Evolutionary conservation across 371 early-diverging fungal species (phyloP).

Genomic region (Mortierella sp.): DNA sequence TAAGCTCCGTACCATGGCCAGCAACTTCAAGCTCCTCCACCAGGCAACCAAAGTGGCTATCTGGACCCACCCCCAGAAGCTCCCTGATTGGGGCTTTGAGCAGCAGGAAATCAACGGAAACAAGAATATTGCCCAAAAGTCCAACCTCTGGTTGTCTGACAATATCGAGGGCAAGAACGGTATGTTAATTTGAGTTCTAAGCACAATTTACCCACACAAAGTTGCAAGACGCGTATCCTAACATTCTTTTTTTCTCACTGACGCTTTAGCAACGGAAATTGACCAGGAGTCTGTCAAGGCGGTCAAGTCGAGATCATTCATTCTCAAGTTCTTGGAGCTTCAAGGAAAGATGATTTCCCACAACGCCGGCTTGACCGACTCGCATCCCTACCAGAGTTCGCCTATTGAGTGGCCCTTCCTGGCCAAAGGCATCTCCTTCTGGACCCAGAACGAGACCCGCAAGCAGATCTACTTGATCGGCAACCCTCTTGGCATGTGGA

Average conservation of each 20-base stretch:
- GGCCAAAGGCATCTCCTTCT: conserved; percentile 93
- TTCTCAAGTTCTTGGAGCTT: conserved; percentile 90
- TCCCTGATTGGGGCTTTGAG: conserved; percentile 97
- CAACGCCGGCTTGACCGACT: conserved; percentile 89
- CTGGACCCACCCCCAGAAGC: conserved; percentile 78
- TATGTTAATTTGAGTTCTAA: conserved; percentile 23
- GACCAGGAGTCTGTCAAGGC: conserved; percentile 57
- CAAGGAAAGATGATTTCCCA: conserved; percentile 92
- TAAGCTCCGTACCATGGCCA: conserved; percentile 68
- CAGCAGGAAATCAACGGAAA: conserved; percentile 98
- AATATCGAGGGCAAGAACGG: conserved; percentile 77
- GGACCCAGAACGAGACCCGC: conserved; percentile 79
- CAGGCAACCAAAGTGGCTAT: conserved; percentile 85
- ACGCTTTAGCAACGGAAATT: conserved; percentile 27
- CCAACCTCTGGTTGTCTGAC: conserved; percentile 85
- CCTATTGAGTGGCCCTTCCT: conserved; percentile 94
- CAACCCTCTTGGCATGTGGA: conserved; percentile 97
- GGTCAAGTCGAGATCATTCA: conserved; percentile 72
- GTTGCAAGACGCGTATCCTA: neutral
- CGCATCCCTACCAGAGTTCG: conserved; percentile 93
- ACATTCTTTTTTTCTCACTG: neutral
- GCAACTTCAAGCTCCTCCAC: conserved; percentile 78
- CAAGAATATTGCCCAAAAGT: conserved; percentile 81
- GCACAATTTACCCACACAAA: neutral
- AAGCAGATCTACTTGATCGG: conserved; percentile 97